phyloP scores from a whole-genome alignment of 495 filamentous ascomycete genomes.

The Sabuloglossum arenarium region DNA sequence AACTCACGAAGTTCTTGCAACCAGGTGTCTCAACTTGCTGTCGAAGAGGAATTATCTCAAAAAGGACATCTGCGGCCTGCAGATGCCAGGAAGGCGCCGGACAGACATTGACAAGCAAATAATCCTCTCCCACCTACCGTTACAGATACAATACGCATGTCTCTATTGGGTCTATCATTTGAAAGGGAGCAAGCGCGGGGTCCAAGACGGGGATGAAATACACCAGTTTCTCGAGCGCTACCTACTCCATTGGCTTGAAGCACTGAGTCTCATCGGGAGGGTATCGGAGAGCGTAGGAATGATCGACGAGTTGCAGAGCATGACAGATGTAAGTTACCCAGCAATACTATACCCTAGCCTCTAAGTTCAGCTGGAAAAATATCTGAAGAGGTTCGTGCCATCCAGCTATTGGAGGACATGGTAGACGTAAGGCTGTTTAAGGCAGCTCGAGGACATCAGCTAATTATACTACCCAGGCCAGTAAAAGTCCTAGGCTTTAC shows the following conservation, averaged over 20 bases:
- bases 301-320: neutral
- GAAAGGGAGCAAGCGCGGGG: slow-evolving; percentile 11
- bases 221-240: neutral
- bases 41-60: slow-evolving; percentile 10
- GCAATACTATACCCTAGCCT: no score
- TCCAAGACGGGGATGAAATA: neutral
- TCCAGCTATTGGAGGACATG: slow-evolving; percentile 2
- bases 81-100: slow-evolving; percentile 11
- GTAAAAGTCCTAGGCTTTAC: neutral
- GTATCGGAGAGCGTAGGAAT: neutral
- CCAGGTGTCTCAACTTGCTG: slow-evolving; percentile 19
- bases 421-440: slow-evolving; percentile 1
- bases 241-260: slow-evolving; percentile 2
- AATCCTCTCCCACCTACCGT: slow-evolving; percentile 13
- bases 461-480: neutral
- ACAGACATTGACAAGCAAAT: slow-evolving; percentile 9
- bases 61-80: slow-evolving; percentile 20
- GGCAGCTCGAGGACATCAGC: neutral
- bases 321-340: no score
- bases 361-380: slow-evolving; percentile 2
- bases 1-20: slow-evolving; percentile 17
- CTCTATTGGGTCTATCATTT: slow-evolving; percentile 29
- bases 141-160: slow-evolving; percentile 24
- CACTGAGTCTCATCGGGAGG: neutral
- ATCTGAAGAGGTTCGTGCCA: neutral